phyloP scores from a whole-genome alignment of 129 eudicot genomes.

The Chrysanthemum lavandulifolium region DNA sequence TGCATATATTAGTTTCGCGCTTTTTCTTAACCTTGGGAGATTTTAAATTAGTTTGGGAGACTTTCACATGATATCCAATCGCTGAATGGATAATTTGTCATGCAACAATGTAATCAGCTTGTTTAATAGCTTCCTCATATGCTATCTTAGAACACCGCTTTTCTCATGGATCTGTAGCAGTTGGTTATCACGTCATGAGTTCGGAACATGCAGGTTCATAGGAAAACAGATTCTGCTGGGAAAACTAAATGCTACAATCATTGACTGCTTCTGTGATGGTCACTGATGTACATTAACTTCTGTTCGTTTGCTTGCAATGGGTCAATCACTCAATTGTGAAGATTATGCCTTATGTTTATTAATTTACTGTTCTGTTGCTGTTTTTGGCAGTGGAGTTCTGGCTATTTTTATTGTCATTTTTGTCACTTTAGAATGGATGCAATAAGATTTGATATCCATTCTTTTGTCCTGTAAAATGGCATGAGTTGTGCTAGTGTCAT shows the following conservation, averaged over 20 bases:
- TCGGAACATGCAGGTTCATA: neutral
- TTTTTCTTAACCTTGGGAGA: too few species aligned
- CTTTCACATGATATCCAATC: too few species aligned
- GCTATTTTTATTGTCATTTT: neutral
- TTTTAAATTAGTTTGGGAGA: too few species aligned
- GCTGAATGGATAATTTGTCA: neutral
- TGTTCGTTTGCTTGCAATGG: neutral
- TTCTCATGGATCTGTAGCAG: constrained; percentile 2
- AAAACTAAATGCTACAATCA: neutral
- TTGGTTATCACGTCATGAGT: constrained; percentile 10
- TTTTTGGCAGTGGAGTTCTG: neutral
- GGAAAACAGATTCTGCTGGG: neutral
- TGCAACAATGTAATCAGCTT: neutral
- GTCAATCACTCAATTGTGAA: neutral
- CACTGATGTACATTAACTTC: neutral
- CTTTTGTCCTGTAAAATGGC: constrained; percentile 3
- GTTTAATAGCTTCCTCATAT: neutral
- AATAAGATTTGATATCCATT: neutral
- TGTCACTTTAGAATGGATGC: neutral
- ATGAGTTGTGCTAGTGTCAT: constrained; percentile 4
- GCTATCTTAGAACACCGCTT: constrained; percentile 7
- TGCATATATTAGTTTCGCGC: too few species aligned
- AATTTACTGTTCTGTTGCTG: neutral
- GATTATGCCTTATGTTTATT: constrained; percentile 2
- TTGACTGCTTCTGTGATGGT: neutral